phyloP scores from a whole-genome alignment of 371 early-diverging fungal genomes.

The Zychaea mexicana region DNA sequence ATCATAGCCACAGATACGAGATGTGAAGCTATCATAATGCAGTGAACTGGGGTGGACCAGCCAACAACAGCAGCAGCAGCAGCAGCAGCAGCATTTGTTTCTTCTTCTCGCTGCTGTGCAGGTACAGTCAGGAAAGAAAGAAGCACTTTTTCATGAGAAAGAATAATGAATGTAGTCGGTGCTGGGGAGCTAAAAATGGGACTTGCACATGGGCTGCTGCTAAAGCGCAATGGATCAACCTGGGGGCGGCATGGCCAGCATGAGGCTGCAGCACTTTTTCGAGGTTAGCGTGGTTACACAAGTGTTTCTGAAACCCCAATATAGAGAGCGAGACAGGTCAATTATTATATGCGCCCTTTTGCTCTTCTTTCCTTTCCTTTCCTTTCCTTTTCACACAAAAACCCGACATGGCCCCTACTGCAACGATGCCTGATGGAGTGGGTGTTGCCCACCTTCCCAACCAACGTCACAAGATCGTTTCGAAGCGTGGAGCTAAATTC shows the following conservation, averaged over 20 bases:
- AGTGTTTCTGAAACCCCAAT: not conserved
- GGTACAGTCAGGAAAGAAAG: too few species aligned
- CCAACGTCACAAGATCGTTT: slow-evolving; percentile 92
- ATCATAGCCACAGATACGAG: too few species aligned
- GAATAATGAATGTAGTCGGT: too few species aligned
- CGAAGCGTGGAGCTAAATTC: slow-evolving; percentile 88
- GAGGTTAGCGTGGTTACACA: not conserved
- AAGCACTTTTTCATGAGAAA: too few species aligned
- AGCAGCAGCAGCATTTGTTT: too few species aligned
- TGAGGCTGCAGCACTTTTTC: not conserved
- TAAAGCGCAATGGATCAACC: not conserved
- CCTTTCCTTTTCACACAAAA: not conserved
- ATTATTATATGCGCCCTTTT: slow-evolving; percentile 3
- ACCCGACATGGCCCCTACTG: slow-evolving; percentile 28
- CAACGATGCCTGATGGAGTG: slow-evolving; percentile 60
- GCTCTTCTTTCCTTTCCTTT: not conserved
- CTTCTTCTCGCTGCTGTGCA: too few species aligned
- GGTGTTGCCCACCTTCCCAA: slow-evolving; percentile 97
- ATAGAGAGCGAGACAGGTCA: not conserved
- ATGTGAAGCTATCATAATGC: too few species aligned
- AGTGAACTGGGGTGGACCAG: too few species aligned
- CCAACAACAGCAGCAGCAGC: too few species aligned
- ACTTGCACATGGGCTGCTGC: not conserved
- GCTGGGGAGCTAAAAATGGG: not conserved
- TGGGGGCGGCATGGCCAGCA: not conserved